These are phyloP conservation scores for Agarophyton chilense DNA, from an alignment of 23 red algal species.

Conservation along the genomic window DNA sequence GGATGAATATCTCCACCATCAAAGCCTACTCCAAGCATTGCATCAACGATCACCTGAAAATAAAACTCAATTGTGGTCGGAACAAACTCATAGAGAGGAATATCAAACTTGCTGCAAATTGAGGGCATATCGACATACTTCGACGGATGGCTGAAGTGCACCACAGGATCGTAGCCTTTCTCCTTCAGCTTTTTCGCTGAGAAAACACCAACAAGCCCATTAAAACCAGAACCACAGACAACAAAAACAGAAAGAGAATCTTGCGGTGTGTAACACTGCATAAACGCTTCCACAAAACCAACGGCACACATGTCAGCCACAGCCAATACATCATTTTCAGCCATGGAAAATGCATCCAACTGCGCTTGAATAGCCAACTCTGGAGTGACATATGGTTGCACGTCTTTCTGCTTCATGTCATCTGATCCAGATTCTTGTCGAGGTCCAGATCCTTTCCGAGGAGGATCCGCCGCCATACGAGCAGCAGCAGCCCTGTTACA, in stretches of 20 bases:
- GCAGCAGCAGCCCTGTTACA: neutral
- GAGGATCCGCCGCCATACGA: neutral
- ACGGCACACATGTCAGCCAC: constrained; percentile 36
- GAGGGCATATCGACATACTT: constrained; percentile 28
- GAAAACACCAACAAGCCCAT: constrained; percentile 43
- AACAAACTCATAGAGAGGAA: constrained; percentile 71
- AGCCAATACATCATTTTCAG: neutral
- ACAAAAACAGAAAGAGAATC: constrained; percentile 30
- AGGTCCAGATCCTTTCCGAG: neutral
- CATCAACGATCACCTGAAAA: constrained; percentile 80
- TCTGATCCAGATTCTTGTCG: neutral
- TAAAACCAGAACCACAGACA: constrained; percentile 47
- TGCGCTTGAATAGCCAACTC: neutral
- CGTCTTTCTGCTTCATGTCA: neutral
- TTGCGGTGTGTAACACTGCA: constrained; percentile 19
- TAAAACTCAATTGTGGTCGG: constrained; percentile 86
- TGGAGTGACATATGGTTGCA: neutral
- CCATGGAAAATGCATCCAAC: neutral
- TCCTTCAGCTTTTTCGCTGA: constrained; percentile 32
- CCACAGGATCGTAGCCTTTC: constrained; percentile 36
- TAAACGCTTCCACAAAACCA: constrained; percentile 50
- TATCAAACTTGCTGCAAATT: constrained; percentile 20
- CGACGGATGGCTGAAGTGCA: constrained; percentile 21
- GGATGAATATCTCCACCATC: constrained; percentile 65
- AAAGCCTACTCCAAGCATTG: constrained; percentile 74